Conservation (phyloP, 2,329 filamentous ascomycete genomes). For the Elsinoe necatrix region DNA sequence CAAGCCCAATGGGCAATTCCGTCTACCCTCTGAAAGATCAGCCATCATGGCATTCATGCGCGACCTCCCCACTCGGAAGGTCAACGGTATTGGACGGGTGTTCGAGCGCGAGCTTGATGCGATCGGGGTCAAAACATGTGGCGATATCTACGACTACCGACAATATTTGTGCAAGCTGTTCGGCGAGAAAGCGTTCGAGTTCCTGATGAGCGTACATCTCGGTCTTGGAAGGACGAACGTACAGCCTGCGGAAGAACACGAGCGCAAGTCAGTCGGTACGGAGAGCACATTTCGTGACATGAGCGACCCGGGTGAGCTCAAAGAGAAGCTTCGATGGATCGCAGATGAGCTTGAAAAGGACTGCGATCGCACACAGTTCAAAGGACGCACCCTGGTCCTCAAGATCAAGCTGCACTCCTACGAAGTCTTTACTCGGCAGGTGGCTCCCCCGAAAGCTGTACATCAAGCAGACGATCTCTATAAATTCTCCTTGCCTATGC, state of each 20-base stretch:
- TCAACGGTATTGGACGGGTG: constrained; percentile 91
- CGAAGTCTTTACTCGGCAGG: constrained; percentile 79
- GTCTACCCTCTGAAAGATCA: constrained; percentile 60
- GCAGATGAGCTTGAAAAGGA: constrained; percentile 85
- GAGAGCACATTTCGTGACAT: constrained; percentile 87
- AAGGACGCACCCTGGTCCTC: constrained; percentile 80
- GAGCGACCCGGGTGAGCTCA: constrained; percentile 56
- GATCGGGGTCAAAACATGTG: constrained; percentile 79
- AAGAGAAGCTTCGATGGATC: constrained; percentile 68
- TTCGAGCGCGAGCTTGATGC: constrained; percentile 85
- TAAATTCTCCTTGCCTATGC: constrained; percentile 69
- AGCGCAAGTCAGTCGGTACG: constrained; percentile 87
- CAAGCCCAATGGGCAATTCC: constrained; percentile 90
- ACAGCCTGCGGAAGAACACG: constrained; percentile 78
- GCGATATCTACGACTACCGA: constrained; percentile 72
- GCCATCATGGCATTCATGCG: constrained; percentile 81
- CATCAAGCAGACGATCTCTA: constrained; percentile 73
- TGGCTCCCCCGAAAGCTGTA: constrained; percentile 63
- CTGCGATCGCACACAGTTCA: constrained; percentile 67
- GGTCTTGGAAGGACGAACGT: constrained; percentile 79
- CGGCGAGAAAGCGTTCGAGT: constrained; percentile 83
- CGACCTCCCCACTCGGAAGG: constrained; percentile 73
- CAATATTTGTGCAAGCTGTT: constrained; percentile 69
- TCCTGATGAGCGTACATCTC: constrained; percentile 74
- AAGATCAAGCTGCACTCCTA: constrained; percentile 95